A percentile compares a stretch with the other conserved stretches of the same genome.
These are phyloP conservation scores for Claviceps sp. DNA, from an alignment of 2,329 filamentous ascomycete genomes.

Conservation along the genomic window DNA sequence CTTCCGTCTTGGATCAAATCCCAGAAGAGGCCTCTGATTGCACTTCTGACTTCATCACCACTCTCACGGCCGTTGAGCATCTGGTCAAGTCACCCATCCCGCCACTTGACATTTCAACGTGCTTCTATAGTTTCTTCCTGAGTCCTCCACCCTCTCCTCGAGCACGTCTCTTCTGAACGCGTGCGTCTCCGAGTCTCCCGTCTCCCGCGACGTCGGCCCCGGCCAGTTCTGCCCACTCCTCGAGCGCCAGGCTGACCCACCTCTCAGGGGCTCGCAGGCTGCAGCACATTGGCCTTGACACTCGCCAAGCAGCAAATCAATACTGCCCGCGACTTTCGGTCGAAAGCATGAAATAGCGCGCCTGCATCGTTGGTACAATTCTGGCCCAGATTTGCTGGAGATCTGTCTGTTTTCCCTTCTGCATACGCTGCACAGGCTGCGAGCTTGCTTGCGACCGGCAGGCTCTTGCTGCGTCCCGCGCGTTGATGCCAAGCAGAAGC, in stretches of 20 bases:
- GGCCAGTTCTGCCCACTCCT: constrained; percentile 10
- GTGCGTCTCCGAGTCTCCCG: neutral
- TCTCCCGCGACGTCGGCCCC: constrained; percentile 4
- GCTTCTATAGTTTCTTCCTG: neutral
- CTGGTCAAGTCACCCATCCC: neutral
- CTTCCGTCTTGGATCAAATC: neutral
- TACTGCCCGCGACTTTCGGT: constrained; percentile 12
- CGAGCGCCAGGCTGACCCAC: constrained; percentile 2
- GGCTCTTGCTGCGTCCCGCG: constrained; percentile 2
- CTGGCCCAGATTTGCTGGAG: constrained; percentile 9
- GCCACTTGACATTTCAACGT: neutral
- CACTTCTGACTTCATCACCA: neutral
- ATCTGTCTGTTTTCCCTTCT: constrained; percentile 5
- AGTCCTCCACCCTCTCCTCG: neutral
- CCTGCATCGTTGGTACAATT: constrained; percentile 21
- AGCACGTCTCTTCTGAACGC: neutral
- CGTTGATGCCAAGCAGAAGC: constrained; percentile 2
- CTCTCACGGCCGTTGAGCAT: neutral
- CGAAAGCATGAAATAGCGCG: constrained; percentile 31
- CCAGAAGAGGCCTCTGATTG: neutral
- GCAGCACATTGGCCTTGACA: constrained; percentile 10
- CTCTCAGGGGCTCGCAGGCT: constrained; percentile 10
- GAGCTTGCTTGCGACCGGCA: neutral
- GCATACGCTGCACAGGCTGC: neutral
- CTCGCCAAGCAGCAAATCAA: constrained; percentile 21